These are phyloP conservation scores for Xenoacremonium recifei DNA, from an alignment of 2,329 filamentous ascomycete genomes.

Conservation along the genomic window DNA sequence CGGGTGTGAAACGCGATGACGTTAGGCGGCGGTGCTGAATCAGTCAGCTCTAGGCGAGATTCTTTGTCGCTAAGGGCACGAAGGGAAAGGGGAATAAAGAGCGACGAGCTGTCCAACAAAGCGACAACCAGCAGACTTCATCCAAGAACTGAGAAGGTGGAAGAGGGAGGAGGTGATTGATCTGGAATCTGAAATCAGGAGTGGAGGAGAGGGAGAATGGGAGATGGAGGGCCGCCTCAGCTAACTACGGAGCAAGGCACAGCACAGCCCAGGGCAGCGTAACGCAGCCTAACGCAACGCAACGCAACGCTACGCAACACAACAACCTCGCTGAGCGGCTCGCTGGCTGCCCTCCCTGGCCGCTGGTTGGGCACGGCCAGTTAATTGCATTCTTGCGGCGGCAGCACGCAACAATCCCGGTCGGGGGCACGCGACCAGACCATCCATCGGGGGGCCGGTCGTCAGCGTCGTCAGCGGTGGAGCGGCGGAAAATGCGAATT, in stretches of 20 bases:
- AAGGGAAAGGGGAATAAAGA: not conserved
- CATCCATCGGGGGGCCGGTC: not conserved
- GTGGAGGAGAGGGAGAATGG: not conserved
- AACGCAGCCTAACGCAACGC: not conserved
- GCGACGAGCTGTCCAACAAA: not conserved
- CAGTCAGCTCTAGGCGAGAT: too few relatives aligned
- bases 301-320: not conserved
- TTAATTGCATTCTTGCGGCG: not conserved
- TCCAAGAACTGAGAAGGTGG: not conserved
- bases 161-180: not conserved
- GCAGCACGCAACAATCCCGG: not conserved
- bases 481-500: too few relatives aligned
- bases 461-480: not conserved
- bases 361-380: not conserved
- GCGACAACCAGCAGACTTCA: not conserved
- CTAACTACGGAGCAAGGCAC: not conserved
- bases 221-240: not conserved
- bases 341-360: not conserved
- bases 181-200: not conserved
- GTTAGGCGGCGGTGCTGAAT: too few relatives aligned
- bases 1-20: not conserved
- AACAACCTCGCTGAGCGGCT: not conserved
- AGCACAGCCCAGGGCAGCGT: not conserved
- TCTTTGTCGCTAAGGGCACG: too few relatives aligned
- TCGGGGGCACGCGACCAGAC: not conserved